Conservation (phyloP, 2,329 filamentous ascomycete species). For the Aspergillus bombycis region DNA sequence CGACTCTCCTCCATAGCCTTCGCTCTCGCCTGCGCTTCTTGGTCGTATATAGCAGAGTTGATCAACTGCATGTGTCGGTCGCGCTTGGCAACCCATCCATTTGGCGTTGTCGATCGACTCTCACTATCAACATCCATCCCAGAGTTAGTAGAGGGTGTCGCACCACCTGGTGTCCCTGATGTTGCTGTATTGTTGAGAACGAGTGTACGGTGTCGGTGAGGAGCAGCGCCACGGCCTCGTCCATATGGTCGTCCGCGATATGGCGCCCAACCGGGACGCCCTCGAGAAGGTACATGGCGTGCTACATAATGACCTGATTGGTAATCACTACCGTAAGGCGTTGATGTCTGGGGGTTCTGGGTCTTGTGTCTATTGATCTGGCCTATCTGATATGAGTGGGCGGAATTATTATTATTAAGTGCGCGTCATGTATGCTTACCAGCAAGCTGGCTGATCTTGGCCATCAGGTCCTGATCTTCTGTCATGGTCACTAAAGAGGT, state of each 20-base stretch:
- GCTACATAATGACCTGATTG: slow-evolving; percentile 28
- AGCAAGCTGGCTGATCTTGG: slow-evolving; percentile 60
- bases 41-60: slow-evolving; percentile 76
- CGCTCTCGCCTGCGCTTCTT: slow-evolving; percentile 68
- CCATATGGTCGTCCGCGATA: slow-evolving; percentile 46
- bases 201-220: slow-evolving; percentile 63
- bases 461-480: slow-evolving; percentile 59
- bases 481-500: slow-evolving; percentile 45
- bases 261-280: slow-evolving; percentile 46
- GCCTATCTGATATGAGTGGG: slow-evolving; percentile 50
- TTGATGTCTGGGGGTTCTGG: slow-evolving; percentile 41
- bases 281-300: slow-evolving; percentile 33
- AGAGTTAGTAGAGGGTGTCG: slow-evolving; percentile 29
- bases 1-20: slow-evolving; percentile 74
- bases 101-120: slow-evolving; percentile 31
- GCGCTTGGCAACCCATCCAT: slow-evolving; percentile 70
- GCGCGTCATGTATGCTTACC: slow-evolving; percentile 50
- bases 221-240: slow-evolving; percentile 38
- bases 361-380: slow-evolving; percentile 81
- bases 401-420: slow-evolving; percentile 39
- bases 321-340: slow-evolving; percentile 26
- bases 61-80: slow-evolving; percentile 82
- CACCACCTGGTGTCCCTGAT: slow-evolving; percentile 26
- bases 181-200: slow-evolving; percentile 60
- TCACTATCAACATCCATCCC: slow-evolving; percentile 34